Conservation (phyloP, 2,329 filamentous ascomycete genomes). For the Sporothrix sp. region DNA sequence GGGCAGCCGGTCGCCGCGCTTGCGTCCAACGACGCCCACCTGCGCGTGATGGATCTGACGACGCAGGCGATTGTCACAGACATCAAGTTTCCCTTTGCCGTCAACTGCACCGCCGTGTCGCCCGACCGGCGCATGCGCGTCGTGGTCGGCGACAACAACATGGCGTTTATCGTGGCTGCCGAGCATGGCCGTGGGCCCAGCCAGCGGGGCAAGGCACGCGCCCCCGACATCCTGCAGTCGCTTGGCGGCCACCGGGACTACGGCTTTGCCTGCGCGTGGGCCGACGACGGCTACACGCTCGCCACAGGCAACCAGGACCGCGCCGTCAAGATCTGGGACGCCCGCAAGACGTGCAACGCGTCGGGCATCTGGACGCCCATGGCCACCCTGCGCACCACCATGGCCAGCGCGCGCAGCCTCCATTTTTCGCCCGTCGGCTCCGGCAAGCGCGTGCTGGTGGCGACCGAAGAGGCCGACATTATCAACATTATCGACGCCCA, state of each 20-base stretch:
- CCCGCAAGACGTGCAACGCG: slow-evolving; percentile 54
- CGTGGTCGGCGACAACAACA: slow-evolving; percentile 59
- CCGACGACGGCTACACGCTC: slow-evolving; percentile 63
- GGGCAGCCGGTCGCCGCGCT: slow-evolving; percentile 47
- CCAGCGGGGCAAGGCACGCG: no score
- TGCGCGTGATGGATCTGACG: slow-evolving; percentile 49
- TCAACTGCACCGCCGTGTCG: slow-evolving; percentile 66
- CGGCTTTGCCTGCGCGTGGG: slow-evolving; percentile 72
- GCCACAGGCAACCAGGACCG: slow-evolving; percentile 72
- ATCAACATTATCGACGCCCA: slow-evolving; percentile 61
- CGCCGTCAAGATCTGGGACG: slow-evolving; percentile 65
- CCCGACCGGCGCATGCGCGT: slow-evolving; percentile 62
- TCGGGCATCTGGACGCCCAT: slow-evolving; percentile 39
- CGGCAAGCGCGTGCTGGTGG: slow-evolving; percentile 56
- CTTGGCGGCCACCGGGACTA: slow-evolving; percentile 59
- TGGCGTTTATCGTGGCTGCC: slow-evolving; percentile 59
- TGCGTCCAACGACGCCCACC: slow-evolving; percentile 51
- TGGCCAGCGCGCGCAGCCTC: slow-evolving; percentile 59
- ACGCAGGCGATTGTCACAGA: slow-evolving; percentile 49
- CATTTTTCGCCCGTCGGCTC: slow-evolving; percentile 63
- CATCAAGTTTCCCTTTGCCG: slow-evolving; percentile 45
- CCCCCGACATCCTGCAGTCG: slow-evolving; percentile 38
- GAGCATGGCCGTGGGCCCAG: slow-evolving; percentile 44
- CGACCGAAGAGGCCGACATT: slow-evolving; percentile 66
- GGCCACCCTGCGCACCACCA: slow-evolving; percentile 49